Conservation (phyloP, 1,284 basidiomycete genomes). For the Marasmius tenuissimus region DNA sequence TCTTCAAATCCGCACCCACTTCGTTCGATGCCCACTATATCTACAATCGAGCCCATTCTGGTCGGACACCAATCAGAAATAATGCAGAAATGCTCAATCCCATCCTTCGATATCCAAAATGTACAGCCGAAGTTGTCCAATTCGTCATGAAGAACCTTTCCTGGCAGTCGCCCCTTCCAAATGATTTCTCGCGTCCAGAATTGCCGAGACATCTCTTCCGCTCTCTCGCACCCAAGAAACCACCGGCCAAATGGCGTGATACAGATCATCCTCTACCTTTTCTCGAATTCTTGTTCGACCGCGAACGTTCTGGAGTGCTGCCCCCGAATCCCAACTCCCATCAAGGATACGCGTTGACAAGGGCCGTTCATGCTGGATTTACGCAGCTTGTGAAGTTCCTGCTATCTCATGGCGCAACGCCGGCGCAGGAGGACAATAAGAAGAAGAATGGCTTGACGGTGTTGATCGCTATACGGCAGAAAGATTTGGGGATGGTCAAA, state of each 20-base stretch:
- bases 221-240: slow-evolving; percentile 33
- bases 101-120: slow-evolving; percentile 64
- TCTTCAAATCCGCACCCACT: slow-evolving; percentile 53
- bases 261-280: slow-evolving; percentile 60
- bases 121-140: slow-evolving; percentile 55
- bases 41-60: slow-evolving; percentile 20
- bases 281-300: slow-evolving; percentile 51
- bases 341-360: slow-evolving; percentile 76
- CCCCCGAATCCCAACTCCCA: slow-evolving; percentile 57
- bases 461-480: slow-evolving; percentile 71
- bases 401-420: slow-evolving; percentile 71
- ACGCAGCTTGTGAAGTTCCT: slow-evolving; percentile 67
- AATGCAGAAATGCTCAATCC: background rate
- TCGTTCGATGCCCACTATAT: slow-evolving; percentile 65
- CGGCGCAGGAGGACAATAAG: slow-evolving; percentile 34
- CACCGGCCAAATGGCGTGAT: slow-evolving; percentile 33
- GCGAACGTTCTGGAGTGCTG: slow-evolving; percentile 33
- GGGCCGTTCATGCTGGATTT: slow-evolving; percentile 68
- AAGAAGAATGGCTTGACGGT: slow-evolving; percentile 61
- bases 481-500: slow-evolving; percentile 67
- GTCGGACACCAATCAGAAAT: slow-evolving; percentile 26
- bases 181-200: slow-evolving; percentile 27
- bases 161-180: background rate
- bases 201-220: slow-evolving; percentile 68
- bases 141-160: slow-evolving; percentile 30